Evolutionary conservation across 2,329 filamentous ascomycete genomes (phyloP), one percentile per base, ranked within the genome.

Genomic region (Scedosporium aurantiacum): DNA sequence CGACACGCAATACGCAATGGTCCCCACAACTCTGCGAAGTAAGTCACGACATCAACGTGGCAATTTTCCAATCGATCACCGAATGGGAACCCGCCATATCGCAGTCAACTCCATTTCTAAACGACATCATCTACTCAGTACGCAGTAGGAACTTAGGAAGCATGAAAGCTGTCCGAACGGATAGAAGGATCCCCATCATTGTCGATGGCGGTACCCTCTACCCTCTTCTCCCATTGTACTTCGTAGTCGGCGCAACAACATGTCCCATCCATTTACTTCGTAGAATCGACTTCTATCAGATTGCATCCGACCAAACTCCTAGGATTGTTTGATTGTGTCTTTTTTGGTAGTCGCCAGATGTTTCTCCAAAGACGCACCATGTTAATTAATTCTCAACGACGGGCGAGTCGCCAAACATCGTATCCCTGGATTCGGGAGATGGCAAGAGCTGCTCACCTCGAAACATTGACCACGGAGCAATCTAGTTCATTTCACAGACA

Each of bases 41-140:
- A 41, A 56, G 28, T 43, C 56, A 43, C 37, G 37, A 43, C 56
- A 58, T 58, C 56, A 23, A 58, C 56, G 56, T 58, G 56, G 56
- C 56, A 43, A 58, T 25, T 23, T 37, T 37, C 28, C 2, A 23
- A 32, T 32, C 27, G 54, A 32, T 25, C 8, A 47, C 43, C 18
- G 43, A 47, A 47, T 7, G 7, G 18, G 43, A 21, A n/a, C 18
- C 18, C 14, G 18, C 43, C n/a, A 21, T 21, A 21, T 21, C n/a
- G n/a, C 18, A 21, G 16, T 47, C 14, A 14, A 18, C 43, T 21
- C 52, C 52, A n/a, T 27, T 56, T 23, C 52, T 16, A 21, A 27
- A 18, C 52, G 12, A 18, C 28, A 21, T 8, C 47, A 7, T 14
- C 14, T 41, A 41, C 6, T 41, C 37, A 6, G 37, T n/a, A 10